phyloP scores from a whole-genome alignment of 2,329 filamentous ascomycete species.

The Coniochaeta sp. region DNA sequence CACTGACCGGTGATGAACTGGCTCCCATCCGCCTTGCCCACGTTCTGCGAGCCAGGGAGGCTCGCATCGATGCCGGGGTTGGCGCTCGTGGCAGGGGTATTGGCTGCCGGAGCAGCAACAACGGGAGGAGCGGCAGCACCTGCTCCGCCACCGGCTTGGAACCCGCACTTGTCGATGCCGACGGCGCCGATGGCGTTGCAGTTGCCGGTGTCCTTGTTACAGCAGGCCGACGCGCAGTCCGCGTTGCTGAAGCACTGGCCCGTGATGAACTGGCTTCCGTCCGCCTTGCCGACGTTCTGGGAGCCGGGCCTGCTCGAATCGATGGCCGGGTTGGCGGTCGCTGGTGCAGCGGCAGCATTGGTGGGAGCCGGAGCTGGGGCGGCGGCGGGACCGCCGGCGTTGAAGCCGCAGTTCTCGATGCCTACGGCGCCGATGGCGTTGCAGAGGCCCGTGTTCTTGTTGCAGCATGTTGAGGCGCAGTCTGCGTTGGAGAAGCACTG shows the following conservation, averaged over 20 bases:
- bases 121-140: background rate
- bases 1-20: slow-evolving; percentile 29
- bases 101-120: no score
- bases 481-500: slow-evolving; percentile 23
- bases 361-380: no score
- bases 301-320: slow-evolving; percentile 19
- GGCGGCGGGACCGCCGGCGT: background rate
- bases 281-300: slow-evolving; percentile 18
- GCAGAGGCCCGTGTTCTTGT: slow-evolving; percentile 1
- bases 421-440: background rate
- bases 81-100: background rate
- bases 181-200: slow-evolving; percentile 4
- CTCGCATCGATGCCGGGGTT: background rate
- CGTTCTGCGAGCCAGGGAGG: slow-evolving; percentile 13
- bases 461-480: slow-evolving; percentile 24
- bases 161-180: slow-evolving; percentile 1
- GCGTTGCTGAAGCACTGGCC: slow-evolving; percentile 19
- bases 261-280: slow-evolving; percentile 20
- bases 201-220: slow-evolving; percentile 8
- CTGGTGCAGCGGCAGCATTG: background rate
- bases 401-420: slow-evolving; percentile 1
- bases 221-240: slow-evolving; percentile 23
- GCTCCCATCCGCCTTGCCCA: slow-evolving; percentile 20
- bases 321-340: slow-evolving; percentile 4
- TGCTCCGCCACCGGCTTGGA: background rate